Base-by-base conservation (phyloP, 202 grass and related monocot species). In the Sporobolus alterniflorus region DNA sequence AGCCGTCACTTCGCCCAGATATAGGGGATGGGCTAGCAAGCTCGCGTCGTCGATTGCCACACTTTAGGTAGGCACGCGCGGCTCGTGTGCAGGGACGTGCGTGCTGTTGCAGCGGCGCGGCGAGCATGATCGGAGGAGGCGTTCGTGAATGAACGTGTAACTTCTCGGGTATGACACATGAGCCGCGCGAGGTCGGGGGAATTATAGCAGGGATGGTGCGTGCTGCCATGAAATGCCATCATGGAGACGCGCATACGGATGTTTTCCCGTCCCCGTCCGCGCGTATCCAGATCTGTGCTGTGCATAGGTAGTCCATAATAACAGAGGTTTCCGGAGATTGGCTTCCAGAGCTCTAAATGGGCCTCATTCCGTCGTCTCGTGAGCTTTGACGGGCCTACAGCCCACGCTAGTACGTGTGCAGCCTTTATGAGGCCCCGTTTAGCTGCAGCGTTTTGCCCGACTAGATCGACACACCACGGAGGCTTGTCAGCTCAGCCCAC, bases 181-280 rank as follows among this genome's bases (percentile, higher is more conserved):
- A 60, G 79, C 66, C n/a, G 84, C 51, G 71, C 5, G 30, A 13
- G 18, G n/a, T n/a, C n/a, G n/a, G n/a, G n/a, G 78, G 79, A 77
- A 69, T 12, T 43, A 39, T 8, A 77, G 54, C 67, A 33, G 33
- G 21, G 10, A 30, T 25, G 44, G 34, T 36, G 46, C 34, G 5
- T 10, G 65, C 34, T 46, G 64, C 20, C 78, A 34, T 21, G 64
- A 64, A 28, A 25, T 43, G 64, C 3, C 63, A 59, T 24, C 43
- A 87, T 70, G 42, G 1, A 74, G 29, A 64, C 74, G 28, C 12
- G 9, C 11, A 2, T 12, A 39, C 12, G 43, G 12, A 46, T 39
- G 36, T 39, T 39, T 8, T 39, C 36, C 8, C 36, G 4, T 39
- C 4, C 36, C 36, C 36, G 36, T 39, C 36, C n/a, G n/a, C n/a